Conservation (phyloP, 371 early-diverging fungal species). For the Phascolomyces articulosus region DNA sequence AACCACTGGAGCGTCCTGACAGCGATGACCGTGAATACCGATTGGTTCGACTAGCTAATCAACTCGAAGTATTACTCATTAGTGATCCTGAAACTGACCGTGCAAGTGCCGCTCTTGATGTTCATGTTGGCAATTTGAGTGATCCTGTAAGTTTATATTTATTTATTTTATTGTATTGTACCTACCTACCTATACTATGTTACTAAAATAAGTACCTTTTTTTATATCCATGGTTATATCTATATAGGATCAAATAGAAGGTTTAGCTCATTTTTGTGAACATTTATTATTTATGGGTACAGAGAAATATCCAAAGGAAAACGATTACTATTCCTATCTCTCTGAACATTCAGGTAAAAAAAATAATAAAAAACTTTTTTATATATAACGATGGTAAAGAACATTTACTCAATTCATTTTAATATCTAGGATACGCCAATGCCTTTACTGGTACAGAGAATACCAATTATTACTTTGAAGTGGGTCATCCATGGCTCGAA, state of each 20-base stretch:
- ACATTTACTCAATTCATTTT: background rate
- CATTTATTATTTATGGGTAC: slow-evolving; percentile 94
- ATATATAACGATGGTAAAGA: no score
- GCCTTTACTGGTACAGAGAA: slow-evolving; percentile 90
- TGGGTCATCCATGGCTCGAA: slow-evolving; percentile 81
- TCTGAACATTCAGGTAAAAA: slow-evolving; percentile 79
- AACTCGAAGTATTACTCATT: slow-evolving; percentile 77
- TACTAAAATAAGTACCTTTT: background rate
- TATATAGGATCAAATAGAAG: slow-evolving; percentile 66
- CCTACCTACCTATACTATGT: no score
- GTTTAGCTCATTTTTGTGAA: slow-evolving; percentile 99
- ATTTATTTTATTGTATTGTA: background rate
- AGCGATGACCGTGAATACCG: slow-evolving; percentile 80
- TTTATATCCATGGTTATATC: background rate
- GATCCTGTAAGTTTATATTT: slow-evolving; percentile 62
- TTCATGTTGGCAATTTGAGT: slow-evolving; percentile 85
- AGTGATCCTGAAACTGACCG: slow-evolving; percentile 83
- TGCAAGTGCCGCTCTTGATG: slow-evolving; percentile 86
- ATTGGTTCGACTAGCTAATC: slow-evolving; percentile 73
- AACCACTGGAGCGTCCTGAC: slow-evolving; percentile 51
- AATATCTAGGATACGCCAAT: slow-evolving; percentile 69
- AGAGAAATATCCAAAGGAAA: slow-evolving; percentile 89
- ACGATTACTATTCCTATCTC: slow-evolving; percentile 88
- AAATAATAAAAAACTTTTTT: background rate
- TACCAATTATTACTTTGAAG: slow-evolving; percentile 96